Percentiles rank a stretch among this genome's conserved stretches.
Evolutionary conservation across 306 rosid species (phyloP).

Genomic region (Herpetospermum pedunculosum): DNA sequence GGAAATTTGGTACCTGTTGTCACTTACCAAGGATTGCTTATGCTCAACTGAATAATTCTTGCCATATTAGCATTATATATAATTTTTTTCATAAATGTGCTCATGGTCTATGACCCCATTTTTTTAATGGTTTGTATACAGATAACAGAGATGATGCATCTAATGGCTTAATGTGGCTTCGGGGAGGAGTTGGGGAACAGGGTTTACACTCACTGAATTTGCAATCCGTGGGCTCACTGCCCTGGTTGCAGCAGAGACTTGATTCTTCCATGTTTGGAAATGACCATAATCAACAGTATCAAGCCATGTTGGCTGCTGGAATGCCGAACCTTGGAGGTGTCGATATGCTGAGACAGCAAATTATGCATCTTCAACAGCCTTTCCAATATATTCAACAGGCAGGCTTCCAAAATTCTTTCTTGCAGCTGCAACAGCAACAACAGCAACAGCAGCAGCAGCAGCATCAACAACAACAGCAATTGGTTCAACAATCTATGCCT

Average conservation of each 20-base stretch:
- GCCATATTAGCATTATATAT: conserved; percentile 7
- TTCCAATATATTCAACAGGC: conserved; percentile 55
- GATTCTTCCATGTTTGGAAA: conserved; percentile 51
- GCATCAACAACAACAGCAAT: conserved; percentile 29
- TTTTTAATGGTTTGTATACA: conserved; percentile 20
- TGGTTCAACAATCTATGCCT: conserved; percentile 40
- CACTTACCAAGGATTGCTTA: neutral
- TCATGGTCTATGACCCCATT: neutral
- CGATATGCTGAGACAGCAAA: conserved; percentile 57
- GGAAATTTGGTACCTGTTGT: neutral
- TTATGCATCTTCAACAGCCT: conserved; percentile 69
- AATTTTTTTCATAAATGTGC: neutral
- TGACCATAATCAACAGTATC: conserved; percentile 61
- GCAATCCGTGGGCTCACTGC: conserved; percentile 55
- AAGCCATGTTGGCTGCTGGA: conserved; percentile 71
- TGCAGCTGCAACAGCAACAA: conserved; percentile 49
- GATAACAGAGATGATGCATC: conserved; percentile 64
- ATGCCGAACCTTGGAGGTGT: conserved; percentile 53
- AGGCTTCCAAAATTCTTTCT: conserved; percentile 33
- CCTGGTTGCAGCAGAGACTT: conserved; percentile 78
- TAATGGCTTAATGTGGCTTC: conserved; percentile 69
- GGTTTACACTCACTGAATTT: conserved; percentile 51
- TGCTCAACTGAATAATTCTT: conserved; percentile 1
- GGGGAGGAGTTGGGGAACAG: conserved; percentile 60
- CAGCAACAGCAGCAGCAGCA: conserved; percentile 36